Conservation (phyloP, 495 filamentous ascomycete species). For the Darksidea phi region DNA sequence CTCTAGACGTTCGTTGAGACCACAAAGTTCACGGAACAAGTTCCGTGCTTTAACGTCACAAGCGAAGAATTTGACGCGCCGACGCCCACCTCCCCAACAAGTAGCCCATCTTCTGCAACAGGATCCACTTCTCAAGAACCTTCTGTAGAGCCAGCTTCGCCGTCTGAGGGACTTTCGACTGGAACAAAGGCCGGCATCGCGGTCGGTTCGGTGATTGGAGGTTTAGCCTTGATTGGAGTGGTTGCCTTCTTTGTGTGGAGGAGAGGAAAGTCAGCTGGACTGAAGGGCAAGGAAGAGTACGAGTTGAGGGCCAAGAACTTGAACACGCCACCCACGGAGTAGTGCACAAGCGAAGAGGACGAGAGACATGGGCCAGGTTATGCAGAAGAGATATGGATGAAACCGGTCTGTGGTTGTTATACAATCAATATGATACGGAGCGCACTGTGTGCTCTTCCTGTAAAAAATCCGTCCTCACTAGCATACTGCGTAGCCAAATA, state of each 20-base stretch:
- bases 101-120: constrained; percentile 9
- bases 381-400: too few relatives aligned
- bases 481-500: too few relatives aligned
- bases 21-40: constrained; percentile 42
- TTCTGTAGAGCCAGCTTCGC: too few relatives aligned
- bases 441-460: too few relatives aligned
- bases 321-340: neutral
- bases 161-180: constrained; percentile 39
- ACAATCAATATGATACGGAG: too few relatives aligned
- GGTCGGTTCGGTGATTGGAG: constrained; percentile 49
- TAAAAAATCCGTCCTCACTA: too few relatives aligned
- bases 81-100: constrained; percentile 3
- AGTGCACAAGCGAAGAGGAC: too few relatives aligned
- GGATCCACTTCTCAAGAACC: constrained; percentile 2
- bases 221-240: neutral
- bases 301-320: constrained; percentile 11
- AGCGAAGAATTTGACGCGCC: constrained; percentile 33
- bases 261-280: constrained; percentile 5
- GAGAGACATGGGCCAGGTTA: too few relatives aligned
- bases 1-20: constrained; percentile 46
- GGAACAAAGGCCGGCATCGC: constrained; percentile 52
- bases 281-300: constrained; percentile 5
- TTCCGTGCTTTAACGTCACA: constrained; percentile 55
- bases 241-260: constrained; percentile 5
- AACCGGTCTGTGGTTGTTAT: too few relatives aligned